Base-by-base conservation (phyloP, 805 yeast species). In the Starmerella floris region DNA sequence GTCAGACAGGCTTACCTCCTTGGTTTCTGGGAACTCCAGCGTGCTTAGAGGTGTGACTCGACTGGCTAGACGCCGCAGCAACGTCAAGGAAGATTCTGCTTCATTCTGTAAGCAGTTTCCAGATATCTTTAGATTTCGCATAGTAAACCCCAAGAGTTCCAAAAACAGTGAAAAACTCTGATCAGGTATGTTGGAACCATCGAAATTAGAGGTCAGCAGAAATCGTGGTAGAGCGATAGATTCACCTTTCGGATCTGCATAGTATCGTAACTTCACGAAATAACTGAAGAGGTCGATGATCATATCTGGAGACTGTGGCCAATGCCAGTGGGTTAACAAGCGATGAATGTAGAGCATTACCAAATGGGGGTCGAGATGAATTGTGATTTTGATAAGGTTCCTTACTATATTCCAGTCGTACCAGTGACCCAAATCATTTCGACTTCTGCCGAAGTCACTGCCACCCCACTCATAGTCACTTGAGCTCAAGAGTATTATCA, bases 11-110 rank as follows among this genome's bases (percentile, higher is more conserved):
- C 42, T 31, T 6, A 53, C 42, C 8, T 41, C 44, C 16, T 32
- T 16, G 2, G 45, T 40, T 23, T 46, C 49, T 2, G 54, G 54
- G n/a, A 51, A 46, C 11, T 27, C 20, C 23, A 51, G 36, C 1
- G 48, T 33, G 16, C 49, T 46, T 20, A 51, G 30, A 5, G 58
- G 58, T 3, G 54, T 52, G 15, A 53, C 55, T 1, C 54, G 39
- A 25, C 51, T 49, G 3, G 44, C 45, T 8, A 53, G 35, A 4
- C 52, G 38, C 15, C 42, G 37, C 27, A 44, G 32, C 20, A 23
- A 30, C 5, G 9, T 20, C 1, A 25, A 15, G 35, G 35, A 5
- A 8, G 13, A 17, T 8, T 16, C 23, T 5, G 9, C 20, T 15
- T 42, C 46, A 11, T 30, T 19, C n/a, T n/a, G n/a, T n/a, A n/a